phyloP scores from a whole-genome alignment of 2,329 filamentous ascomycete genomes.

The Aureobasidium pullulans region DNA sequence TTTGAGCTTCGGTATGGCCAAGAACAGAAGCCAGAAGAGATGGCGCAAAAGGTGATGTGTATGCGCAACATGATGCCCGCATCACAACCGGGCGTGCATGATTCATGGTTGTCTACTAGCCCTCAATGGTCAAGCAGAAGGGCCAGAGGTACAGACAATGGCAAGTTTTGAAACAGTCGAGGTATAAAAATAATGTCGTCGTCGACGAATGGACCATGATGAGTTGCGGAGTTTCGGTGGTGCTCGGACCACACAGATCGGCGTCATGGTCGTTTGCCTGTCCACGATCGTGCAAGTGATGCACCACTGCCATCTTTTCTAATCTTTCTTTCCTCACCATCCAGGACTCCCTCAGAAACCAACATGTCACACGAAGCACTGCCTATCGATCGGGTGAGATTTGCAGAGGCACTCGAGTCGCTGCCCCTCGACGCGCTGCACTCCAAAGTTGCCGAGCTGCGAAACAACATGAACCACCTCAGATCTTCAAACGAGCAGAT shows the following conservation, averaged over 20 bases:
- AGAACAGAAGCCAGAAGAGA: not conserved
- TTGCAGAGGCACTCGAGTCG: constrained; percentile 53
- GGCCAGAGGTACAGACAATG: not conserved
- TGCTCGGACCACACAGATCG: constrained; percentile 20
- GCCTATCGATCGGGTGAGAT: constrained; percentile 26
- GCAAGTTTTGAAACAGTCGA: not conserved
- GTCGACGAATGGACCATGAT: constrained; percentile 1
- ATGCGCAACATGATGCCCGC: constrained; percentile 19
- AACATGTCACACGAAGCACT: constrained; percentile 18
- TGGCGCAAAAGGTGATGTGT: not conserved
- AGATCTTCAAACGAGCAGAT: constrained; percentile 68
- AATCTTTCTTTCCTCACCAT: not conserved
- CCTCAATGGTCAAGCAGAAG: not conserved
- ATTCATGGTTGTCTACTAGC: constrained; percentile 22
- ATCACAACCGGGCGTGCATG: constrained; percentile 27
- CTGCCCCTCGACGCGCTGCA: constrained; percentile 61
- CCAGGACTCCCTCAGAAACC: not conserved
- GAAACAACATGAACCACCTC: constrained; percentile 67
- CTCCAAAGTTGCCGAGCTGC: constrained; percentile 67
- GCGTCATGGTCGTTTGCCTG: constrained; percentile 16
- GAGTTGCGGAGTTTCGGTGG: constrained; percentile 15
- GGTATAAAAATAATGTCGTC: constrained; percentile 2
- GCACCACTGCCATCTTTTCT: not conserved
- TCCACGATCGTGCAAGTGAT: not conserved
- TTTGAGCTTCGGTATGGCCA: not conserved